These are phyloP conservation scores for Daedalea quercina DNA, from an alignment of 768 basidiomycete species.

Conservation along the genomic window DNA sequence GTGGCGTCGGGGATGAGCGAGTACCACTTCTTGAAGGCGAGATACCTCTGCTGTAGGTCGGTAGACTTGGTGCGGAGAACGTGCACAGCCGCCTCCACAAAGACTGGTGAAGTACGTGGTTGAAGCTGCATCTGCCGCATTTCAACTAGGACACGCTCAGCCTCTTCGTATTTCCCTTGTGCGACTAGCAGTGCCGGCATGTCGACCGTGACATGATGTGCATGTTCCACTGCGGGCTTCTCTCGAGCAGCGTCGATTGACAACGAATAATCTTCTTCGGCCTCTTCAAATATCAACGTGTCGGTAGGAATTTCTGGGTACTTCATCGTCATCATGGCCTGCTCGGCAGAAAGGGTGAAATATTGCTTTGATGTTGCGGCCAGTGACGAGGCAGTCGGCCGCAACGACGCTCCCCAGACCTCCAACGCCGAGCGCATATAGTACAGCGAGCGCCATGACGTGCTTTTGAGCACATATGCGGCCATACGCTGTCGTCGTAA, in stretches of 20 bases:
- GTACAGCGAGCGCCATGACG: conserved; percentile 10
- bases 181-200: conserved; percentile 24
- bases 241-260: conserved; percentile 1
- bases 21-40: conserved; percentile 35
- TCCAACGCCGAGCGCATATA: conserved; percentile 11
- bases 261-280: conserved; percentile 26
- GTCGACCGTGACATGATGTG: conserved; percentile 3
- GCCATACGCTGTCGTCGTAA: conserved; percentile 12
- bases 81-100: conserved; percentile 27
- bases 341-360: conserved; percentile 18
- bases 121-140: conserved; percentile 28
- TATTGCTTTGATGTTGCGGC: conserved; percentile 13
- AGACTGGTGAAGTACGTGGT: conserved; percentile 32
- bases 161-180: conserved; percentile 24
- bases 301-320: conserved; percentile 27
- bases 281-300: conserved; percentile 29
- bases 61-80: conserved; percentile 18
- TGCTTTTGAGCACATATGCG: conserved; percentile 15
- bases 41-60: conserved; percentile 12
- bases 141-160: conserved; percentile 32
- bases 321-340: conserved; percentile 28
- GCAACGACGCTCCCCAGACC: conserved; percentile 1
- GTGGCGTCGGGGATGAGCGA: conserved; percentile 32
- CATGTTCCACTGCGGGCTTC: conserved; percentile 2
- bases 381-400: not conserved